phyloP scores from a whole-genome alignment of 2,329 filamentous ascomycete species.

The Purpureocillium takamizusanense region DNA sequence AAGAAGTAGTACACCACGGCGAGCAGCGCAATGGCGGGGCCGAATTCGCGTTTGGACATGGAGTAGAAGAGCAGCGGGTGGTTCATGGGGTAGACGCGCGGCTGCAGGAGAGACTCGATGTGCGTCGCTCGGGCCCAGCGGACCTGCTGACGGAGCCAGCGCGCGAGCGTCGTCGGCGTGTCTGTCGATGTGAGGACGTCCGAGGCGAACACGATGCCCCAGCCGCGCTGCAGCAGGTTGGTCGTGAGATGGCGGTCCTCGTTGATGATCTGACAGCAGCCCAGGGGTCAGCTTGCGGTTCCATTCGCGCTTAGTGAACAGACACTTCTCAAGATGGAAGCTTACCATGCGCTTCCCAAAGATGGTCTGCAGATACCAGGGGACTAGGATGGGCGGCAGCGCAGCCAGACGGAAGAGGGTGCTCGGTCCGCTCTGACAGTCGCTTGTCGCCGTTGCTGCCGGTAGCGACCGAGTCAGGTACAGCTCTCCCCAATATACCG shows the following conservation, averaged over 20 bases:
- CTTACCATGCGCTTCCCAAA: slow-evolving; percentile 15
- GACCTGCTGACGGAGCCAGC: slow-evolving; percentile 16
- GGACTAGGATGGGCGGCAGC: slow-evolving; percentile 12
- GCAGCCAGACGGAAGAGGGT: slow-evolving; percentile 13
- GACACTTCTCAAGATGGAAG: no score
- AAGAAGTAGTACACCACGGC: slow-evolving; percentile 13
- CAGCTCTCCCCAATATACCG: slow-evolving; percentile 16
- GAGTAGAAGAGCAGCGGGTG: slow-evolving; percentile 15
- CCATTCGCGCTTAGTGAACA: no score
- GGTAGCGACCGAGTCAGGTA: slow-evolving; percentile 14
- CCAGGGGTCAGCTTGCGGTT: neutral
- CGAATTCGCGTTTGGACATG: slow-evolving; percentile 13
- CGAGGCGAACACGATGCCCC: slow-evolving; percentile 18
- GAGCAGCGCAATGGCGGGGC: slow-evolving; percentile 10
- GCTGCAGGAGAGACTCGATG: slow-evolving; percentile 15
- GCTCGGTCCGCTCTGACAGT: slow-evolving; percentile 16
- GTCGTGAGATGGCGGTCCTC: slow-evolving; percentile 16
- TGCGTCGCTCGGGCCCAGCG: slow-evolving; percentile 16
- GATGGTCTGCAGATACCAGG: slow-evolving; percentile 14
- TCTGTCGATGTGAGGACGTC: slow-evolving; percentile 15
- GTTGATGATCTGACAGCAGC: slow-evolving; percentile 12
- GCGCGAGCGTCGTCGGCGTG: slow-evolving; percentile 12
- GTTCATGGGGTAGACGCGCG: slow-evolving; percentile 12
- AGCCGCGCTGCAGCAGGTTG: slow-evolving; percentile 14
- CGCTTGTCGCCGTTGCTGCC: slow-evolving; percentile 13